Percentiles rank a stretch among this genome's conserved stretches.
These are phyloP conservation scores for Paracoccidioides lutzii DNA, from an alignment of 2,329 filamentous ascomycete genomes.

Conservation along the genomic window DNA sequence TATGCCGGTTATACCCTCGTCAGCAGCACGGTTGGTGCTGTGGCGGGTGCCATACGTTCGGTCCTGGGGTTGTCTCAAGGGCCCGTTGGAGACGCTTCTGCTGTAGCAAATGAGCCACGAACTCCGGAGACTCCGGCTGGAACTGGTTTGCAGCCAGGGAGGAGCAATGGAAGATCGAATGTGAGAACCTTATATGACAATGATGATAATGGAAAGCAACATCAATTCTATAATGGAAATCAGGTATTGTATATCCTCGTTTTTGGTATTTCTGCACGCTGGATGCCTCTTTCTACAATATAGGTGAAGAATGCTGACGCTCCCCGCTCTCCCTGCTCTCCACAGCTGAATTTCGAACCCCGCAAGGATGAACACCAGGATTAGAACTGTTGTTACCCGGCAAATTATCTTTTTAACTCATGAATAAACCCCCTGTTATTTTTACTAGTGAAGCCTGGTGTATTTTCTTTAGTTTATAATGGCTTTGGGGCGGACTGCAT, in stretches of 20 bases:
- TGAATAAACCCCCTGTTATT: neutral
- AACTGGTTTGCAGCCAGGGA: slow-evolving; percentile 5
- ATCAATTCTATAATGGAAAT: slow-evolving; percentile 84
- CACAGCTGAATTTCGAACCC: slow-evolving; percentile 57
- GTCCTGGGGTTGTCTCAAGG: slow-evolving; percentile 31
- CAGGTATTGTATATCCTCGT: slow-evolving; percentile 44
- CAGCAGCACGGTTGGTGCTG: slow-evolving; percentile 31
- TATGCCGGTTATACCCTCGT: slow-evolving; percentile 31
- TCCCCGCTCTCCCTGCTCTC: neutral
- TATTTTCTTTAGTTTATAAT: neutral
- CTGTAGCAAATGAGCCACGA: slow-evolving; percentile 1
- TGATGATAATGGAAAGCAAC: slow-evolving; percentile 41
- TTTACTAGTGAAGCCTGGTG: neutral
- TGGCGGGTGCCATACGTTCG: slow-evolving; percentile 32
- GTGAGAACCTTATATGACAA: slow-evolving; percentile 44
- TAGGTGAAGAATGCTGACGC: neutral
- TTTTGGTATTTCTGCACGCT: neutral
- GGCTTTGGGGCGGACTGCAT: neutral
- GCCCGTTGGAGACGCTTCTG: slow-evolving; percentile 8
- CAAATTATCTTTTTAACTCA: neutral
- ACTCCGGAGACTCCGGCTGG: slow-evolving; percentile 7
- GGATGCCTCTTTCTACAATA: neutral
- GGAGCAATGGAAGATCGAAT: slow-evolving; percentile 20
- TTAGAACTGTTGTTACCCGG: neutral
- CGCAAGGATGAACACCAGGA: slow-evolving; percentile 46